Evolutionary conservation across 805 yeast species (phyloP), one percentile per base, ranked within the genome.

Genomic region (Saturnispora bothae): DNA sequence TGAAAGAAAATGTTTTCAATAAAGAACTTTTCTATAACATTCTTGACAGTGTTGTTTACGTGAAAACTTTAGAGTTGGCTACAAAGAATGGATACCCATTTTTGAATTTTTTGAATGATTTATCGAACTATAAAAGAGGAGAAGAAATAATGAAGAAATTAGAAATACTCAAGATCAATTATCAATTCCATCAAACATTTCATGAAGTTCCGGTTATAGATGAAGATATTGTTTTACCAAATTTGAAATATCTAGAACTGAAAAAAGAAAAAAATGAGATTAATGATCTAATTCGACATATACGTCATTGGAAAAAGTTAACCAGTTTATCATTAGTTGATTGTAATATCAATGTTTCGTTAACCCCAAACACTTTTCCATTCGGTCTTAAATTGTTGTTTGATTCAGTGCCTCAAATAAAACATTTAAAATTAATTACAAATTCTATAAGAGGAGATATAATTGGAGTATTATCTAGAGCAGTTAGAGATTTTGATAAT

Each of bases 371-470:
- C 4, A 35, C 31, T 12, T 17, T 28, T 10, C 5, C 25, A 14
- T 37, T 41, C 19, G 37, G 35, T 27, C 15, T 41, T 7, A 34
- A 30, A n/a, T 16, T 14, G 13, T 7, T 41, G 20, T 21, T 41
- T 4, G 36, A 41, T 5, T 22, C 26, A 2, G 8, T 33, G 5
- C 41, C 41, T 9, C 28, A 13, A 5, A 23, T 39, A 15, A 33
- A 30, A 26, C 16, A 15, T 15, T 26, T 39, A 18, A 39, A 17
- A 22, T 28, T 38, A 15, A 33, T 21, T 4, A 30, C 33, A 9
- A 29, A 36, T 19, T 19, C 29, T 10, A 13, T 36, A 23, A 28
- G 30, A 17, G 39, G 39, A 9, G 39, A 36, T 19, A 29, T 32
- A 17, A 21, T 33, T 2, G 19, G 33, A n/a, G 17, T 22, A 6